Base-by-base conservation (phyloP, 1,284 basidiomycete genomes). In the Volvariella surrecta region DNA sequence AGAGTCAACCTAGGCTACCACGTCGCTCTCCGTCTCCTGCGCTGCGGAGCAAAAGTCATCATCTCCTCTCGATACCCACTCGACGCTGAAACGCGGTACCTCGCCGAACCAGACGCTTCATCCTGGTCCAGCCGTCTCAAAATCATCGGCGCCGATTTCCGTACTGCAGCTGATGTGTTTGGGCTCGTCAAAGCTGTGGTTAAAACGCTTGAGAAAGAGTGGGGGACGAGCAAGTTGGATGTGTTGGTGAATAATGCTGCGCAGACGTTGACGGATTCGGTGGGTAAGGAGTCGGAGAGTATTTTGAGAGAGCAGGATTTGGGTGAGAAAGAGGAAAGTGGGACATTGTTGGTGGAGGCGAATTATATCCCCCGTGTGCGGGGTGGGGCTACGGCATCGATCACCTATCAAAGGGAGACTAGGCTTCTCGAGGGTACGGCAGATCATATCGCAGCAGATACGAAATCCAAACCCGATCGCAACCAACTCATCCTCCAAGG, bases 161-260 rank as follows among this genome's bases (percentile, higher is more conserved):
- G 57, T 13, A 54, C 54, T 3, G 57, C 56, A 20, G 54, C 53
- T 31, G 58, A 59, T 39, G 52, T 56, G 9, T 59, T 59, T 39
- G 45, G 47, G 9, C 52, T 59, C 30, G 47, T 57, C 24, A 39
- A 48, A 13, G 43, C 45, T 6, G 50, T 56, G 6, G 48, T 51
- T 38, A 32, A 22, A 16, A 50, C 46, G 28, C 28, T 54, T 9
- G 35, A 42, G 20, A 19, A 19, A 8, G 52, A 49, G 13, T 54
- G 50, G 51, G 43, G 28, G 10, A 20, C 32, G 20, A 39, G 32
- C n/a, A 55, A 43, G 40, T 47, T 62, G 8, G 53, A 59, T 40
- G 49, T 62, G 18, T 46, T 60, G 11, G 54, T 62, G 45, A 61
- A 60, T 39, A 62, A 61, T 34, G 59, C 60, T 1, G 60, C 60